Conservation (phyloP, 2,329 filamentous ascomycete species). For the Stachybotrys chartarum region DNA sequence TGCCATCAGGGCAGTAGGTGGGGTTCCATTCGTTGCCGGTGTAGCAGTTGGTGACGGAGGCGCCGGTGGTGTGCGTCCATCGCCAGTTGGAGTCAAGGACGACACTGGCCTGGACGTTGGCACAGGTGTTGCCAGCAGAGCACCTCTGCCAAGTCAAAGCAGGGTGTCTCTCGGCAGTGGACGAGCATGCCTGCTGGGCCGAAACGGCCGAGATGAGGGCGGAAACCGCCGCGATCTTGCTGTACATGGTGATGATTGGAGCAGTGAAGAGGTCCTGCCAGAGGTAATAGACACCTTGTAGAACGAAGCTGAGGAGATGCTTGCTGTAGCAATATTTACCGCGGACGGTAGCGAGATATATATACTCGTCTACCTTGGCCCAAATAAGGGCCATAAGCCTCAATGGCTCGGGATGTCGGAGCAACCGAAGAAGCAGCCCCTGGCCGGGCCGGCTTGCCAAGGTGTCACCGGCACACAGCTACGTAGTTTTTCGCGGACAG, state of each 20-base stretch:
- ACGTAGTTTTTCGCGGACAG: background rate
- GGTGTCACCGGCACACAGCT: background rate
- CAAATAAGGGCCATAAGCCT: background rate
- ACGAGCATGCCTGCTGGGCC: conserved; percentile 41
- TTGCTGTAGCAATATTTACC: background rate
- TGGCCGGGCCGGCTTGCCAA: background rate
- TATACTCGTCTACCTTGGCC: background rate
- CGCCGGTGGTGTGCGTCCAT: conserved; percentile 40
- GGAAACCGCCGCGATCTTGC: conserved; percentile 10
- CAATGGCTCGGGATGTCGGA: background rate
- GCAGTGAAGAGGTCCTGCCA: background rate
- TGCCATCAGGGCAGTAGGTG: conserved; percentile 24
- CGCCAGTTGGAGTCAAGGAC: conserved; percentile 53
- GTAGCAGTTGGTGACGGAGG: conserved; percentile 42
- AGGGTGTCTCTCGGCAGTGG: conserved; percentile 41
- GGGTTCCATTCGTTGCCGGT: conserved; percentile 38
- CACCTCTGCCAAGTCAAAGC: conserved; percentile 43
- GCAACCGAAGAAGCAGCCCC: background rate
- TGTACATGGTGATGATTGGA: conserved; percentile 10
- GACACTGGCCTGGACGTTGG: conserved; percentile 35
- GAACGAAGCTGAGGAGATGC: background rate
- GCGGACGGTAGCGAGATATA: background rate
- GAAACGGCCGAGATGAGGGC: conserved; percentile 6
- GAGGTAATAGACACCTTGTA: background rate
- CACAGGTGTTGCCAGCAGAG: conserved; percentile 38